A percentile compares a stretch with the other conserved stretches of the same genome.
Conservation (phyloP, 1,139 yeast species). For the Saccharomyces hybrid region DNA sequence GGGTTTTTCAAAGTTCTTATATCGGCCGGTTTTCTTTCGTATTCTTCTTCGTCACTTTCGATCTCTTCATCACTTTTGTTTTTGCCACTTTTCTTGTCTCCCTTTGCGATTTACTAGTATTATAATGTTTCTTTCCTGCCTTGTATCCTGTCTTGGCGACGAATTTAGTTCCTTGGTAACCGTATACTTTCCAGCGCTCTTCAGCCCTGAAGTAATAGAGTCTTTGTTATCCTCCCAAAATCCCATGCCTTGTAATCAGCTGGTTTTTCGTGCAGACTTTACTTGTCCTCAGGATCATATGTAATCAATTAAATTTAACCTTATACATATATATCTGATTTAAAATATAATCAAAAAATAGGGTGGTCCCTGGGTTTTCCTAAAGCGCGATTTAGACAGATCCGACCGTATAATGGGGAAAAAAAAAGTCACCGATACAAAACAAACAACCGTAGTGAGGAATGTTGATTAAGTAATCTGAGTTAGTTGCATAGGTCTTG, state of each 20-base stretch:
- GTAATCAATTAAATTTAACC: neutral
- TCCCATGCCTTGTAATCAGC: constrained; percentile 8
- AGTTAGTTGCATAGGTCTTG: neutral
- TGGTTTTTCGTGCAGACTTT: neutral
- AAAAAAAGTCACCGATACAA: neutral
- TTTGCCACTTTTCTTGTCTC: constrained; percentile 11
- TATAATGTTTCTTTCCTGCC: constrained; percentile 36
- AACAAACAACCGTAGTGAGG: neutral
- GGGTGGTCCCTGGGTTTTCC: constrained; percentile 1
- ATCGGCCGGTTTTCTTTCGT: constrained; percentile 29
- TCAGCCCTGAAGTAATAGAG: constrained; percentile 37
- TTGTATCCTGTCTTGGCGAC: constrained; percentile 42
- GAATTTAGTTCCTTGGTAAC: constrained; percentile 38
- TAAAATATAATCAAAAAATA: neutral
- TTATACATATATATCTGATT: neutral
- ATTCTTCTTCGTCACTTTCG: constrained; percentile 16
- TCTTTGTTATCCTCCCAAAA: constrained; percentile 48
- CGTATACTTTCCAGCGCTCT: constrained; percentile 31
- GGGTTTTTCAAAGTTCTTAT: constrained; percentile 36
- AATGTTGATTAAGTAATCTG: neutral
- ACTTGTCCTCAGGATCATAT: neutral
- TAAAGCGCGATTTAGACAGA: neutral
- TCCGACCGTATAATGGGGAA: neutral
- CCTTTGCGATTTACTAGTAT: constrained; percentile 19
- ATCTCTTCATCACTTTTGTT: constrained; percentile 18